Conservation (phyloP, 805 yeast species). For the Naumovozyma castellii region DNA sequence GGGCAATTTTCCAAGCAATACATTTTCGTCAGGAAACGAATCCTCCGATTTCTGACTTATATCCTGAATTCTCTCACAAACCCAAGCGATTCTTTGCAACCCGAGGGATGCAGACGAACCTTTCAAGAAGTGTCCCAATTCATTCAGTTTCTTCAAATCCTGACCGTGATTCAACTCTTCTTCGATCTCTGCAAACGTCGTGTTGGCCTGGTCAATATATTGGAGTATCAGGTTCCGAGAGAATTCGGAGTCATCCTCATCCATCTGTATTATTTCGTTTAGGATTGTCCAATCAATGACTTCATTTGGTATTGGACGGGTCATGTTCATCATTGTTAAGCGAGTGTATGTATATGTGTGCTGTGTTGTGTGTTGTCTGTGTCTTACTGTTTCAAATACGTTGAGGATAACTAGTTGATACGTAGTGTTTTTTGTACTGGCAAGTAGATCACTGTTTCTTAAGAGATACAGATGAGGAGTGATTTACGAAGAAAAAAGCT, state of each 20-base stretch:
- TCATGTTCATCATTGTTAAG: too few relatives aligned
- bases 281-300: constrained; percentile 83
- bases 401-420: too few relatives aligned
- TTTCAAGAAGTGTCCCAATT: constrained; percentile 84
- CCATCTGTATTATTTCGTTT: constrained; percentile 85
- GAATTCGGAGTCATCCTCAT: constrained; percentile 92
- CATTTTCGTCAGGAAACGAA: constrained; percentile 9
- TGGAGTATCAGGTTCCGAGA: constrained; percentile 68
- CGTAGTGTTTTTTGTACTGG: too few relatives aligned
- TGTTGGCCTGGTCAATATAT: constrained; percentile 80
- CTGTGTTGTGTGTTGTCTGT: too few relatives aligned
- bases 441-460: too few relatives aligned
- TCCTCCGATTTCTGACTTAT: constrained; percentile 46
- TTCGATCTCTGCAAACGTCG: constrained; percentile 67
- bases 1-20: constrained; percentile 7
- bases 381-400: too few relatives aligned
- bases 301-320: constrained; percentile 34
- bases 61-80: constrained; percentile 91
- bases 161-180: constrained; percentile 31
- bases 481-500: too few relatives aligned
- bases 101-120: constrained; percentile 96
- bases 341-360: too few relatives aligned
- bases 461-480: too few relatives aligned
- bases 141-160: constrained; percentile 50
- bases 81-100: constrained; percentile 64